Base-by-base conservation (phyloP, 768 basidiomycete genomes). In the Tricholoma hemisulphureum region DNA sequence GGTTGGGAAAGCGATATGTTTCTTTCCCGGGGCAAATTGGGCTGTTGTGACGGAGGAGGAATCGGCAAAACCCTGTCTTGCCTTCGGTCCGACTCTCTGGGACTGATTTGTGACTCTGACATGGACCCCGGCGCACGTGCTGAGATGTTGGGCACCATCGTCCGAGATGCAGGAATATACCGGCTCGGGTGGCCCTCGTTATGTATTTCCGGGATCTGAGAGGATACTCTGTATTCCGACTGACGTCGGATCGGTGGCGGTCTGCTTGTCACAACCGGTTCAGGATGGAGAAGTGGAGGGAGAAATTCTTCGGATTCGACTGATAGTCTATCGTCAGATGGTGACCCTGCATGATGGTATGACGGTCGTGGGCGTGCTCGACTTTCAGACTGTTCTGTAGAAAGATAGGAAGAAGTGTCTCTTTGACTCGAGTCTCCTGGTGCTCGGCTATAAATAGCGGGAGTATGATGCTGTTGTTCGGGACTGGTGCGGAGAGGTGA, bases 121-220 rank as follows among this genome's bases (percentile, higher is more conserved):
- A 55, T 49, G 11, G 24, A n/a, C 18, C 16, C 26, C 6, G 45
- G 35, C 13, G 54, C 1, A n/a, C 29, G 21, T 4, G 53, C 28
- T 18, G 51, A 21, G 5, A 23, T n/a, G 43, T 48, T 46, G 7
- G 53, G 50, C 13, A 46, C 29, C 62, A 67, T 62, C n/a, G 64
- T 65, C 3, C 58, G 63, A 14, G 63, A 64, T n/a, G 56, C 60
- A n/a, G 63, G 63, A 18, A 64, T 56, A 37, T 66, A 66, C 26
- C 65, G 61, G 43, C 52, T 58, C 20, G 55, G 24, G 21, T 58
- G 49, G 9, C 61, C 58, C 41, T 60, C 56, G n/a, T 61, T 59
- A 31, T 51, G 45, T 28, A 62, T 49, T 35, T 56, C 56, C 35
- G 65, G 61, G 24, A 63, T 55, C 26, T 57, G 56, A 48, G 61